Percentiles rank a stretch among this genome's conserved stretches.
Evolutionary conservation across 768 basidiomycete species (phyloP).

Genomic region (Dioszegia aurantiaca): DNA sequence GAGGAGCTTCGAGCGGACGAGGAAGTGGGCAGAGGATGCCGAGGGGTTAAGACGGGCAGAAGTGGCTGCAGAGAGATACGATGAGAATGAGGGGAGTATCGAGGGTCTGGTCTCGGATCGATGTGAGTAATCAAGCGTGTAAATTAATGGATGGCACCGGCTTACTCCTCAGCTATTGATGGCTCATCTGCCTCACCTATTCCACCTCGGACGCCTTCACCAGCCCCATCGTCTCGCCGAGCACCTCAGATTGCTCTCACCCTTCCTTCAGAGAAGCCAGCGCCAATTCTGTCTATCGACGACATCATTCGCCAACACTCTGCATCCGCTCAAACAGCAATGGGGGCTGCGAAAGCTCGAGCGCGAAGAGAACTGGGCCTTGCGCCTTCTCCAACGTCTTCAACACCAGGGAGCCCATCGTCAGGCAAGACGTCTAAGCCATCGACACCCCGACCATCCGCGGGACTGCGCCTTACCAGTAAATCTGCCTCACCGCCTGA

Average conservation of each 20-base stretch:
- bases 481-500: slow-evolving; percentile 3
- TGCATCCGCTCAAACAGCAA: slow-evolving; percentile 15
- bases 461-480: slow-evolving; percentile 39
- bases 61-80: background rate
- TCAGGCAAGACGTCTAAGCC: background rate
- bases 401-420: background rate
- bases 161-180: background rate
- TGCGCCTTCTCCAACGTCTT: background rate
- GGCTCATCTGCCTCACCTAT: slow-evolving; percentile 1
- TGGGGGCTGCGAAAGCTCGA: slow-evolving; percentile 16
- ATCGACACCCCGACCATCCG: slow-evolving; percentile 48
- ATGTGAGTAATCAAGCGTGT: slow-evolving; percentile 1
- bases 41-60: background rate
- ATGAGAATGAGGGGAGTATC: background rate
- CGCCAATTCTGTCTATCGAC: slow-evolving; percentile 40
- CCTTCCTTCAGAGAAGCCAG: slow-evolving; percentile 6
- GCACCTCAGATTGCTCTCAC: slow-evolving; percentile 1
- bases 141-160: background rate
- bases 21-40: slow-evolving; percentile 32
- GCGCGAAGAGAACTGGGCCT: slow-evolving; percentile 27
- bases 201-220: slow-evolving; percentile 12
- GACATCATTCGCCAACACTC: slow-evolving; percentile 44
- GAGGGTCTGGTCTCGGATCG: slow-evolving; percentile 6
- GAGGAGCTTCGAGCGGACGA: slow-evolving; percentile 28
- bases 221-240: slow-evolving; percentile 5